These are phyloP conservation scores for Pyrenopolyporus hunteri DNA, from an alignment of 495 filamentous ascomycete species.

Conservation along the genomic window DNA sequence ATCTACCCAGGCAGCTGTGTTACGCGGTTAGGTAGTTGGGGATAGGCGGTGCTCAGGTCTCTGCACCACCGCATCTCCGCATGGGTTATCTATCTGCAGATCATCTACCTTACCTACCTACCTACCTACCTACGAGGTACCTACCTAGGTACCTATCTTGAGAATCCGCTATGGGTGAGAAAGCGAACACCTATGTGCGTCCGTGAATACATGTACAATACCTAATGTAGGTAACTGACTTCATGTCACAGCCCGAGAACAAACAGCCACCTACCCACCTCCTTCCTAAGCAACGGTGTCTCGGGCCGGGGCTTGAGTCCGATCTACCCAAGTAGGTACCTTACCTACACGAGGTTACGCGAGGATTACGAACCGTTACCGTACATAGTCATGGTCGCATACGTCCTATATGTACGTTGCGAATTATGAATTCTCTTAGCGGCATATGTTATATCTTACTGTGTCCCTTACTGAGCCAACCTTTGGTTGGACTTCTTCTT, in stretches of 20 bases:
- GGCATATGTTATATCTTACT: slow-evolving; percentile 1
- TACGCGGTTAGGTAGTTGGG: slow-evolving; percentile 19
- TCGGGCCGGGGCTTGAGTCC: slow-evolving; percentile 31
- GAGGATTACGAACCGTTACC: slow-evolving; percentile 7
- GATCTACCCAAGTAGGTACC: slow-evolving; percentile 36
- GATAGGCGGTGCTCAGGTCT: slow-evolving; percentile 14
- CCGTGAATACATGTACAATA: slow-evolving; percentile 20
- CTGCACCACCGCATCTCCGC: slow-evolving; percentile 24
- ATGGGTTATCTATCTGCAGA: slow-evolving; percentile 31
- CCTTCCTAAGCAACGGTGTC: slow-evolving; percentile 18
- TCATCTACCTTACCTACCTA: no score
- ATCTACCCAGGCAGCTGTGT: slow-evolving; percentile 13
- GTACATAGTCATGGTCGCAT: not conserved
- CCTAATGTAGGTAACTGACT: no score
- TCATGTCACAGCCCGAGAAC: slow-evolving; percentile 22
- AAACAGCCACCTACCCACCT: no score
- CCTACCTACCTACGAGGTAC: no score
- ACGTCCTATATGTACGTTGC: not conserved
- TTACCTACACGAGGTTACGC: slow-evolving; percentile 24
- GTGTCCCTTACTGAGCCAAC: slow-evolving; percentile 1
- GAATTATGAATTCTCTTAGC: not conserved
- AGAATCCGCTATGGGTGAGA: slow-evolving; percentile 9
- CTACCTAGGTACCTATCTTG: no score
- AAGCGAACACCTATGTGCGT: slow-evolving; percentile 13
- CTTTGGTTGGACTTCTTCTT: not conserved